These are phyloP conservation scores for Strobilomyces dryophilus DNA, from an alignment of 768 basidiomycete genomes.

Conservation along the genomic window DNA sequence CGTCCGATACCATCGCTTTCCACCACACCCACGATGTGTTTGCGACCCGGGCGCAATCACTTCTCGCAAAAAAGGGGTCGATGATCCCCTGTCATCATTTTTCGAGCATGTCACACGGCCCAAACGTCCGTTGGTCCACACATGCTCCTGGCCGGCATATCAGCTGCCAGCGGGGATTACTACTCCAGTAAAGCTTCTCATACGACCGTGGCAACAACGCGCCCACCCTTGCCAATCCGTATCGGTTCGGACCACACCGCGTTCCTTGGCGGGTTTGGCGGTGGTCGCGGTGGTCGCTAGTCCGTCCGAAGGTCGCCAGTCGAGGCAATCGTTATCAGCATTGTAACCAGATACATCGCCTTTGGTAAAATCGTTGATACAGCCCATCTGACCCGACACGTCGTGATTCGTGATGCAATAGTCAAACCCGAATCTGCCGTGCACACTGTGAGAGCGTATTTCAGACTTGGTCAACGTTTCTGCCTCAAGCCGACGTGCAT, in stretches of 20 bases:
- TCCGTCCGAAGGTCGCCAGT: not conserved
- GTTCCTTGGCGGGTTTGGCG: not conserved
- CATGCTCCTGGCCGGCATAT: slow-evolving; percentile 11
- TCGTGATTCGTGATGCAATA: slow-evolving; percentile 7
- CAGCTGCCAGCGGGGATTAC: slow-evolving; percentile 29
- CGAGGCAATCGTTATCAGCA: not conserved
- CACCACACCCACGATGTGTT: slow-evolving; percentile 10
- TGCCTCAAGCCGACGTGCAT: slow-evolving; percentile 19
- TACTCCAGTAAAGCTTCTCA: slow-evolving; percentile 18
- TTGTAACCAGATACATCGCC: not conserved
- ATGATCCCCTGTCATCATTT: slow-evolving; percentile 11
- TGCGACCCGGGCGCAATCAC: slow-evolving; percentile 17
- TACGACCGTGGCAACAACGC: slow-evolving; percentile 18
- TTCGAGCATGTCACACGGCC: slow-evolving; percentile 12
- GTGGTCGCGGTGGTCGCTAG: not conserved
- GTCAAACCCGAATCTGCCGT: not conserved
- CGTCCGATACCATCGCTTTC: slow-evolving; percentile 15
- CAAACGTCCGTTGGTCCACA: slow-evolving; percentile 7
- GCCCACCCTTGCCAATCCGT: slow-evolving; percentile 1
- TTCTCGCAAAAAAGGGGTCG: slow-evolving; percentile 6
- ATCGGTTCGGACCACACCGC: not conserved
- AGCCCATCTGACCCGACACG: not conserved
- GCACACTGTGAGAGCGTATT: slow-evolving; percentile 17
- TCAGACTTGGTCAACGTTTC: slow-evolving; percentile 23
- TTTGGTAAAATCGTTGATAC: not conserved